phyloP scores from a whole-genome alignment of 371 early-diverging fungal genomes.

The Mortierella sp. region DNA sequence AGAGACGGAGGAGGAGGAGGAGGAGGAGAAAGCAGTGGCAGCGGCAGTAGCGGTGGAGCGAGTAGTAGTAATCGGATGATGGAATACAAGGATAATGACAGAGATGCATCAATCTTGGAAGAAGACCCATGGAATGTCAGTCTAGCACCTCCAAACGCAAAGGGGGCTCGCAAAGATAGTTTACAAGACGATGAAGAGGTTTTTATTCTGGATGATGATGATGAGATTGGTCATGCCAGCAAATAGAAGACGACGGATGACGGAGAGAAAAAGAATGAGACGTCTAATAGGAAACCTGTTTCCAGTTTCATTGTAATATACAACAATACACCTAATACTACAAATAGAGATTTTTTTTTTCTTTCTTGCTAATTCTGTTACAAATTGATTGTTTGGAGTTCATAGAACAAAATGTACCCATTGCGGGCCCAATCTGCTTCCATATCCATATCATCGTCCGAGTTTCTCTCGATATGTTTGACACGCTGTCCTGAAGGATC shows the following conservation, averaged over 20 bases:
- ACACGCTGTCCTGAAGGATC: constrained; percentile 54
- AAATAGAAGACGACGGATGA: constrained; percentile 1
- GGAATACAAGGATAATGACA: neutral
- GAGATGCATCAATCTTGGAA: constrained; percentile 3
- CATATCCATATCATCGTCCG: constrained; percentile 49
- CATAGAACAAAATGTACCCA: constrained; percentile 72
- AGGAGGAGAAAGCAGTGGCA: neutral
- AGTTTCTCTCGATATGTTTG: constrained; percentile 27
- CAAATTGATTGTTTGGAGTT: constrained; percentile 59
- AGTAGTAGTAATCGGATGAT: neutral
- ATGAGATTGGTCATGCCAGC: neutral
- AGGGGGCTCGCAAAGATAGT: constrained; percentile 1
- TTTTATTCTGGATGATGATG: constrained; percentile 41
- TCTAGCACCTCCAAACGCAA: neutral
- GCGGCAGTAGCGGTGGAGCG: neutral
- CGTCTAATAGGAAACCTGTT: neutral
- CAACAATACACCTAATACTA: neutral
- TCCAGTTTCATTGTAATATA: constrained; percentile 1
- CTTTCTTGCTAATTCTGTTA: constrained; percentile 3
- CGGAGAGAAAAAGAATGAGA: neutral
- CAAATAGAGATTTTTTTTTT: neutral
- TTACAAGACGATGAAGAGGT: constrained; percentile 16
- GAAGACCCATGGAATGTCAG: constrained; percentile 32
- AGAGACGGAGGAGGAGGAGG: neutral
- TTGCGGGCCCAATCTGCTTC: constrained; percentile 62